Base-by-base conservation (phyloP, 495 filamentous ascomycete species). In the Penicillium manginii region DNA sequence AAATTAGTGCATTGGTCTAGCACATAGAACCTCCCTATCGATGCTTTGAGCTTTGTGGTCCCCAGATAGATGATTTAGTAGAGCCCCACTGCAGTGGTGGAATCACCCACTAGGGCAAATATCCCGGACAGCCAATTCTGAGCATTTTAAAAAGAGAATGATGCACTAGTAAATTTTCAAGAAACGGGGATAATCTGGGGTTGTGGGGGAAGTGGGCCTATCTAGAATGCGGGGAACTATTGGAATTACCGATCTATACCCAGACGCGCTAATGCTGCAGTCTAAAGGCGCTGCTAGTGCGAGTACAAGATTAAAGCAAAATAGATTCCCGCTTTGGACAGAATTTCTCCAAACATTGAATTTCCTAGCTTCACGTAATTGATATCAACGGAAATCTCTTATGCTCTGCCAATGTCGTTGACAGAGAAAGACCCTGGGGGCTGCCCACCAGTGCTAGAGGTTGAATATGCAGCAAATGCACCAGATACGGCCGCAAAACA, bases 141-240 rank as follows among this genome's bases (percentile, higher is more conserved):
- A 26, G 21, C 3, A 45, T 45, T 45, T 15, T 9, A 2, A 17
- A 43, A 9, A 43, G 40, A 0, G 21, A 45, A 45, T 45, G 14
- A 22, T 26, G 26, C 21, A 11, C 15, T 1, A 45, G 7, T 45
- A 21, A 19, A 21, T n/a, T 45, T 45, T 45, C 18, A 45, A 45
- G 40, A 17, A n/a, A 45, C 7, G 40, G 40, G 40, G 45, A 47
- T 9, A 47, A 47, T 22, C 45, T 47, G 45, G 45, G 45, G 45
- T 47, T 47, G 45, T 12, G 45, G 45, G 40, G 45, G 45, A 47
- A 47, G 45, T 47, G 45, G 45, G 45, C 22, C 45, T 47, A 47
- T 22, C 17, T 2, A 47, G 15, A 21, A 26, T 26, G 19, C 45
- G 45, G 45, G 45, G 45, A 47, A 47, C 8, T 10, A 26, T 29